Evolutionary conservation across 2,329 filamentous ascomycete species (phyloP).

Genomic region (Hawksworthiomyces lignivorus): DNA sequence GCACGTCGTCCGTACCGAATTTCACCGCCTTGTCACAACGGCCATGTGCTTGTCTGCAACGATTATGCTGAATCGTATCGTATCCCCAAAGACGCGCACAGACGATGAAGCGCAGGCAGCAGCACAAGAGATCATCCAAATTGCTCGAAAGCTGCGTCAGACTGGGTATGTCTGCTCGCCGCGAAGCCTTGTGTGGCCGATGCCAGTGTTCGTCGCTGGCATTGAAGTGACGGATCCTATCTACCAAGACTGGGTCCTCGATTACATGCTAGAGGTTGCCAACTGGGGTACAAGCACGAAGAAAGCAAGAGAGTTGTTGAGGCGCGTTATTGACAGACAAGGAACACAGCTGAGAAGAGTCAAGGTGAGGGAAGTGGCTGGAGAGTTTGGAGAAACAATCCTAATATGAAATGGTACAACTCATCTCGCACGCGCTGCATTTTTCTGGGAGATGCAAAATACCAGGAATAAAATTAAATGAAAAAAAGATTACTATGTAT

Average conservation of each 20-base stretch:
- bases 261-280: slow-evolving; percentile 7
- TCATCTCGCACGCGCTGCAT: no score
- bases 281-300: slow-evolving; percentile 11
- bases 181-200: slow-evolving; percentile 14
- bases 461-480: no score
- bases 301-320: slow-evolving; percentile 5
- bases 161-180: slow-evolving; percentile 7
- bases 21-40: slow-evolving; percentile 7
- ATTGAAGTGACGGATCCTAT: slow-evolving; percentile 18
- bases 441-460: no score
- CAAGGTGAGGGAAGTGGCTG: slow-evolving; percentile 5
- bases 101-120: slow-evolving; percentile 10
- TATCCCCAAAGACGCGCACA: slow-evolving; percentile 1
- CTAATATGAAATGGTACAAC: slow-evolving; percentile 3
- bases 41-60: slow-evolving; percentile 8
- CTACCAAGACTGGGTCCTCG: slow-evolving; percentile 16
- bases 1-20: slow-evolving; percentile 1
- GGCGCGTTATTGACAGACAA: slow-evolving; percentile 7
- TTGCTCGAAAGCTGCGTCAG: slow-evolving; percentile 6
- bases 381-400: slow-evolving; percentile 5
- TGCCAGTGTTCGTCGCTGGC: slow-evolving; percentile 17
- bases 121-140: slow-evolving; percentile 7
- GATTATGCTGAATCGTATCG: slow-evolving; percentile 6
- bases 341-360: background rate
- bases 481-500: no score